phyloP scores from a whole-genome alignment of 768 basidiomycete species.

The Multifurca ochricompacta region DNA sequence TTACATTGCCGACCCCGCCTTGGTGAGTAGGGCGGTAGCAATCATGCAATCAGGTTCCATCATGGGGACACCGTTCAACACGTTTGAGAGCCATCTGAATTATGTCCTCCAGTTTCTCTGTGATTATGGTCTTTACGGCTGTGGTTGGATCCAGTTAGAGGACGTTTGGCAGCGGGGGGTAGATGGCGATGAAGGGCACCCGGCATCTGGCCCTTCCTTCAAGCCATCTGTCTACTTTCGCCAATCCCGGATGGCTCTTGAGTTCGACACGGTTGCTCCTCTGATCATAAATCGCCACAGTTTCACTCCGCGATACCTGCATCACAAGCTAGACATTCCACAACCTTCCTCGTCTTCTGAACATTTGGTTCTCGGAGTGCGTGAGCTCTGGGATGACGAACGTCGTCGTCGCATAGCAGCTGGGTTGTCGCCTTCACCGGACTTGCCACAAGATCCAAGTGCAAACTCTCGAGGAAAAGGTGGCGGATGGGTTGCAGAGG shows the following conservation, averaged over 20 bases:
- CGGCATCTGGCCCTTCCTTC: conserved; percentile 32
- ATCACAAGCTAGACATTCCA: conserved; percentile 59
- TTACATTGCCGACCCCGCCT: conserved; percentile 58
- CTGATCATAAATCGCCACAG: conserved; percentile 80
- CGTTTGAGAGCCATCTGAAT: conserved; percentile 88
- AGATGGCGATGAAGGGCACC: conserved; percentile 26
- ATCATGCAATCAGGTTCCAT: conserved; percentile 78
- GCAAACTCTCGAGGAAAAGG: conserved; percentile 50
- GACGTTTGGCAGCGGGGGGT: conserved; percentile 54
- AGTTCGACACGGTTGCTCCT: conserved; percentile 74
- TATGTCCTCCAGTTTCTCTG: conserved; percentile 88
- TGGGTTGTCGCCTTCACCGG: conserved; percentile 67
- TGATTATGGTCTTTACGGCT: conserved; percentile 92
- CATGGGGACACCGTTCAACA: conserved; percentile 66
- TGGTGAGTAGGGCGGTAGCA: conserved; percentile 61
- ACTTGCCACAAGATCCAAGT: conserved; percentile 62
- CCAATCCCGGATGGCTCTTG: conserved; percentile 64
- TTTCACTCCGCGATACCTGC: conserved; percentile 56
- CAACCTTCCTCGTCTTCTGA: conserved; percentile 44
- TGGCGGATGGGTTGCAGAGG: conserved; percentile 64
- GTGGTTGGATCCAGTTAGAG: conserved; percentile 76
- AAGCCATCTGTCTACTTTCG: conserved; percentile 51
- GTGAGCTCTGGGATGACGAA: conserved; percentile 97
- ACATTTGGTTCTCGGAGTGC: conserved; percentile 78
- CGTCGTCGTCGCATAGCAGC: conserved; percentile 57